Base-by-base conservation (phyloP, 345 rosid species). In the Brassica rapa region DNA sequence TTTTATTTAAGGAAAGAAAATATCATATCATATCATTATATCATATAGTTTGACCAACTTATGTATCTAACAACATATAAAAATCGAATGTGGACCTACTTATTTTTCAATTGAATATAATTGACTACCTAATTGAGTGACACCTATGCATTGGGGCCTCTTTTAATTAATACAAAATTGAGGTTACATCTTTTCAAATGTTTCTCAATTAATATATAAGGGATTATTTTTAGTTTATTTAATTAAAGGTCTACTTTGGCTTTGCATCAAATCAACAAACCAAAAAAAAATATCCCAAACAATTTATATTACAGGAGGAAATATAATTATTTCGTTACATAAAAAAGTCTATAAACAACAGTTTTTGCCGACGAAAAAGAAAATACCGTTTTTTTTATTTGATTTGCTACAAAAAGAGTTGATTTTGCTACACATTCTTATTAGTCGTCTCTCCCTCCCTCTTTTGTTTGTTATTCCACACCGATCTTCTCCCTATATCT, bases 291-390 rank as follows among this genome's bases (percentile, higher is more conserved):
- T 1, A 35, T 35, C 39, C 39, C 8, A 37, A 37, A 37, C 11
- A 37, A 35, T 35, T 35, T 37, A 37, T 37, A 46, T 14, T 14
- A 46, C 15, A 25, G 29, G 29, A 3, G 29, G 16, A 12, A 43
- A 11, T 43, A 39, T 11, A 43, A 43, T 43, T 43, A 43, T 11
- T 46, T 41, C 59, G 29, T 25, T 39, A 49, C 2, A 5, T 6
- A 12, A 51, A 51, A 49, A 9, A 60, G 25, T 24, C 27, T 66
- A 72, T 30, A 78, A 25, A 79, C 51, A 5, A 68, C 12, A 67
- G 70, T 49, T 24, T 61, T 73, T 9, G 78, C 82, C 78, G 82
- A 79, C 78, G 56, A 79, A 73, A 51, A 79, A 30, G 24, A 4
- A 61, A 30, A 73, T 57, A 73, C 74, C 57, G 74, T 60, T 12